Conservation (phyloP, 2,329 filamentous ascomycete species). For the Xylaria sp. region DNA sequence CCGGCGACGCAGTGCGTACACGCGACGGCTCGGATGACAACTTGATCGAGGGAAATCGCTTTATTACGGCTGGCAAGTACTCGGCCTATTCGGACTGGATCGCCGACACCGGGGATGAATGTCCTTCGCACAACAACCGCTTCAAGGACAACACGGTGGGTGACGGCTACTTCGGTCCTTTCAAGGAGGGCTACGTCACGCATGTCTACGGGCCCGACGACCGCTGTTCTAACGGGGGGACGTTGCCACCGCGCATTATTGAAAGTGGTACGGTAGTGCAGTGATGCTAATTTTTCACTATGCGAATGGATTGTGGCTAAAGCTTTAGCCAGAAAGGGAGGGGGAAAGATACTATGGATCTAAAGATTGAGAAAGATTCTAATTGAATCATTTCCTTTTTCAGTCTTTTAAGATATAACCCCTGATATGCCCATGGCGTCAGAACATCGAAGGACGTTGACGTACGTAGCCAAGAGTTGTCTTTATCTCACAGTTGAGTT, state of each 20-base stretch:
- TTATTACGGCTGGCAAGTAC: conserved; percentile 35
- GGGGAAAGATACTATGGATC: no score
- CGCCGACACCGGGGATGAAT: conserved; percentile 30
- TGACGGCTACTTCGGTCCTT: conserved; percentile 36
- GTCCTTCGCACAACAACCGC: conserved; percentile 30
- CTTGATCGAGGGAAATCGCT: conserved; percentile 33
- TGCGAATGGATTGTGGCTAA: neutral
- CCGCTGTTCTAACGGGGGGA: conserved; percentile 26
- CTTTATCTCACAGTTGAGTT: no score
- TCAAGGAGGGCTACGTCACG: conserved; percentile 32
- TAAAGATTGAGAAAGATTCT: no score
- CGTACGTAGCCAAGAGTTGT: no score
- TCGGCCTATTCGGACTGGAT: conserved; percentile 40
- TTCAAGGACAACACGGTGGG: conserved; percentile 35
- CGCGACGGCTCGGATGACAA: conserved; percentile 35
- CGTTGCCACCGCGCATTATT: conserved; percentile 29
- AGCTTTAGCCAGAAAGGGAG: no score
- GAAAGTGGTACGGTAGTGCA: conserved; percentile 29
- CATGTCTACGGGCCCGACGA: conserved; percentile 35
- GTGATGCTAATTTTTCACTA: conserved; percentile 4
- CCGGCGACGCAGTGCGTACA: conserved; percentile 37
- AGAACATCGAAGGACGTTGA: no score
- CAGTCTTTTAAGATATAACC: no score
- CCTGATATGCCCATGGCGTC: no score
- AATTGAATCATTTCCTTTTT: no score